These are phyloP conservation scores for Phytophthora pistaciae DNA, from an alignment of 352 stramenopile genomes.

Conservation along the genomic window DNA sequence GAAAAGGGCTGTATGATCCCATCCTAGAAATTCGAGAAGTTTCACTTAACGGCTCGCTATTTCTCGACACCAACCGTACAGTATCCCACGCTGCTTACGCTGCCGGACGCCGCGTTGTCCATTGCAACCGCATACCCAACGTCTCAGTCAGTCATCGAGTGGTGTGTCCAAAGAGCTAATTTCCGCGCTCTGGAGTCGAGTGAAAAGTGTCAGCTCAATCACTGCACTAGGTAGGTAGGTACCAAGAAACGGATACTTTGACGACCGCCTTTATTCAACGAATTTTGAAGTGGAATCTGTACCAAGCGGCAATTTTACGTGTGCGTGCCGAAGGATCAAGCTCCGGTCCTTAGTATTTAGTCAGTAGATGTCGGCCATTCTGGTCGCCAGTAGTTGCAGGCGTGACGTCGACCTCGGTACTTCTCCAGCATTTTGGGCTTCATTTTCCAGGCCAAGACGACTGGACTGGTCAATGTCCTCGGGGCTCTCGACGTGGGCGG, in stretches of 20 bases:
- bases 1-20: constrained; percentile 8
- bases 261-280: constrained; percentile 7
- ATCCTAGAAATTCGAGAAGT: constrained; percentile 2
- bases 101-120: not conserved
- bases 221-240: not conserved
- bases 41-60: constrained; percentile 29
- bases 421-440: not conserved
- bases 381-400: constrained; percentile 13
- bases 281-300: not conserved
- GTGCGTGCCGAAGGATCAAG: not conserved
- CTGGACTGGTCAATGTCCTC: constrained; percentile 1
- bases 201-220: not conserved
- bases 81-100: constrained; percentile 3
- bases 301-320: not conserved
- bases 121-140: constrained; percentile 4
- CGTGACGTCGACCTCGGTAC: not conserved
- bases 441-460: not conserved
- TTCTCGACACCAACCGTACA: not conserved
- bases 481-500: constrained; percentile 27
- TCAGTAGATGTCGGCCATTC: constrained; percentile 25
- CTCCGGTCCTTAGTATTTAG: not conserved
- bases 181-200: not conserved
- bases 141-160: constrained; percentile 20
- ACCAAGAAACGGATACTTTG: constrained; percentile 11
- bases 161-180: constrained; percentile 6